These are phyloP conservation scores for Funneliformis mosseae DNA, from an alignment of 192 early-diverging fungal genomes.

Conservation along the genomic window DNA sequence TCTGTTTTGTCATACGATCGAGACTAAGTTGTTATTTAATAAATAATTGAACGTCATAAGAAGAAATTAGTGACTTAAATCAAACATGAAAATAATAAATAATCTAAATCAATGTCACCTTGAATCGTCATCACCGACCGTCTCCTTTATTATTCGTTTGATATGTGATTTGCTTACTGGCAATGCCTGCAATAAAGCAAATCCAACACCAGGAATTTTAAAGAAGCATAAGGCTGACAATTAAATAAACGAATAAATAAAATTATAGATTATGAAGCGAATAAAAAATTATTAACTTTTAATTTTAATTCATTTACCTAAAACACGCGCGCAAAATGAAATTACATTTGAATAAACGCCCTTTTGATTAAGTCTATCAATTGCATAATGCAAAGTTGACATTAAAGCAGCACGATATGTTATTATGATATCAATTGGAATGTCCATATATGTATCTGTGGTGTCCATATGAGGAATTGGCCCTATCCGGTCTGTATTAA, in stretches of 20 bases:
- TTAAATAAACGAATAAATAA: slow-evolving; percentile 23
- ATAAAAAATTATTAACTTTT: not conserved
- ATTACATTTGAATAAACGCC: slow-evolving; percentile 54
- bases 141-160: slow-evolving; percentile 43
- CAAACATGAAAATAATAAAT: not conserved
- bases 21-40: slow-evolving; percentile 29
- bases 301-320: slow-evolving; percentile 33
- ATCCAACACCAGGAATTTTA: slow-evolving; percentile 52
- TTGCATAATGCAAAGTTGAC: slow-evolving; percentile 16
- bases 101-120: slow-evolving; percentile 4
- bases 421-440: slow-evolving; percentile 21
- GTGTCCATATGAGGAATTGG: slow-evolving; percentile 7
- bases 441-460: not conserved
- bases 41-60: not conserved
- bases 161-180: slow-evolving; percentile 46
- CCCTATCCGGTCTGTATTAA: slow-evolving; percentile 2
- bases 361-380: slow-evolving; percentile 26
- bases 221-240: slow-evolving; percentile 48
- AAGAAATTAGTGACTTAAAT: not conserved
- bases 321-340: slow-evolving; percentile 53
- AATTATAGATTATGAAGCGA: not conserved
- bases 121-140: slow-evolving; percentile 31
- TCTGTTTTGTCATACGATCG: slow-evolving; percentile 33
- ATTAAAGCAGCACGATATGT: slow-evolving; percentile 26
- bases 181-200: slow-evolving; percentile 45